Base-by-base conservation (phyloP, 169 alveolate genomes). In the Plasmodium malariae region DNA sequence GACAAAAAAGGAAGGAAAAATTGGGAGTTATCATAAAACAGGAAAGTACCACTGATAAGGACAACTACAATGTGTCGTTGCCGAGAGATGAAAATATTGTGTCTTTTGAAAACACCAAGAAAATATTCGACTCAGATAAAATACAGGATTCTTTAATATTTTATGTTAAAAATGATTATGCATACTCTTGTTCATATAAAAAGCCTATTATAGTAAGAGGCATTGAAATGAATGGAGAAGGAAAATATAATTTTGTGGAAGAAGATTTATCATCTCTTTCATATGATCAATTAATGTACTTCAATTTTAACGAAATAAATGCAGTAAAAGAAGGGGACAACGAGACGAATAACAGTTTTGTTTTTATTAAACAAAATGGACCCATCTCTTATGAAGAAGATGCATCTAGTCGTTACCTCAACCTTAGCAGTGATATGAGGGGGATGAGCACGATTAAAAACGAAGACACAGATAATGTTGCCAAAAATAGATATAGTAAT, bases 271-370 rank as follows among this genome's bases (percentile, higher is more conserved):
- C 72, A n/a, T 4, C 63, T 11, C 24, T 34, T 7, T 37, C 14
- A 45, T 80, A 80, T 59, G 90, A 80, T 48, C 45, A 69, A 69
- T n/a, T 80, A 36, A 32, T 80, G 24, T 80, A 65, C 65, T 80
- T 65, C 30, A 80, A 80, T 26, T 37, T 17, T 1, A 80, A 51
- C 17, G 90, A 80, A 67, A 70, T 67, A 17, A 65, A 80, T 69
- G 34, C 26, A 17, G n/a, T 40, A 7, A 70, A 65, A 69, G 70
- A 67, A 21, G 9, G 45, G 1, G 34, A 17, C 1, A 80, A 67
- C 43, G 32, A 80, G 26, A 19, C 40, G n/a, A 67, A 24, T 30
- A 48, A 19, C 43, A 67, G 65, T 51, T 80, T 45, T 30, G 71
- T 34, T 21, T 80, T 80, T 17, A 12, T 80, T 24, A 63, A 17